These are phyloP conservation scores for Podospora tetraspora DNA, from an alignment of 495 filamentous ascomycete genomes.

Conservation along the genomic window DNA sequence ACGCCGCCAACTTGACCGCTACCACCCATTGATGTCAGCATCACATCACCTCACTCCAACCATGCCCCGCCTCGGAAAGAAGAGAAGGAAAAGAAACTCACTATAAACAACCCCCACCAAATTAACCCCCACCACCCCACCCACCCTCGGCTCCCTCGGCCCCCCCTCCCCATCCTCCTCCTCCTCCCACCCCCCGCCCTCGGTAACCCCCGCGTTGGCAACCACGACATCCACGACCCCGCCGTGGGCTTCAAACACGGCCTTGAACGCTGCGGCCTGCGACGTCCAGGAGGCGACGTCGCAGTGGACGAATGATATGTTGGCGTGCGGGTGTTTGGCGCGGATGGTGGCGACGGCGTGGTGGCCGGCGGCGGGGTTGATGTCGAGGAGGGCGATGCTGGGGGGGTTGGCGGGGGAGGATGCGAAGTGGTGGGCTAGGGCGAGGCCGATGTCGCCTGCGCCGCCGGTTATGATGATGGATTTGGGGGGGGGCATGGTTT, in stretches of 20 bases:
- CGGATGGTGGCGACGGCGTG: slow-evolving; percentile 30
- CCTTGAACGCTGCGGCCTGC: slow-evolving; percentile 41
- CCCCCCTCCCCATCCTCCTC: slow-evolving; percentile 37
- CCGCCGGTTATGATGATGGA: slow-evolving; percentile 44
- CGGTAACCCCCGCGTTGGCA: slow-evolving; percentile 52
- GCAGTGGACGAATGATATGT: slow-evolving; percentile 40
- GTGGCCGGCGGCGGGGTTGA: slow-evolving; percentile 35
- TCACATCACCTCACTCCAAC: too few species aligned
- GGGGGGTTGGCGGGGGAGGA: too few species aligned
- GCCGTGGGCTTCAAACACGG: slow-evolving; percentile 31
- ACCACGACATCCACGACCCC: slow-evolving; percentile 48
- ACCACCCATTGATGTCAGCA: neutral
- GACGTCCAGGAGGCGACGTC: slow-evolving; percentile 48
- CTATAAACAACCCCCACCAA: slow-evolving; percentile 45
- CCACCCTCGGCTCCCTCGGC: neutral
- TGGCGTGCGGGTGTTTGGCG: slow-evolving; percentile 32
- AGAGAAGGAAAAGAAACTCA: slow-evolving; percentile 34
- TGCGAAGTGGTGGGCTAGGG: slow-evolving; percentile 45
- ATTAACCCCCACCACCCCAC: slow-evolving; percentile 42
- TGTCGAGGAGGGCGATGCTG: slow-evolving; percentile 48
- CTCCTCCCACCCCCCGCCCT: slow-evolving; percentile 33
- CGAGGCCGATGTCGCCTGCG: slow-evolving; percentile 50
- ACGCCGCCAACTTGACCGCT: slow-evolving; percentile 46
- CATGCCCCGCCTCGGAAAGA: too few species aligned
- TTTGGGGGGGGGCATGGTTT: neutral